phyloP scores from a whole-genome alignment of 2,329 filamentous ascomycete species.

The Calonectria fujianensis region DNA sequence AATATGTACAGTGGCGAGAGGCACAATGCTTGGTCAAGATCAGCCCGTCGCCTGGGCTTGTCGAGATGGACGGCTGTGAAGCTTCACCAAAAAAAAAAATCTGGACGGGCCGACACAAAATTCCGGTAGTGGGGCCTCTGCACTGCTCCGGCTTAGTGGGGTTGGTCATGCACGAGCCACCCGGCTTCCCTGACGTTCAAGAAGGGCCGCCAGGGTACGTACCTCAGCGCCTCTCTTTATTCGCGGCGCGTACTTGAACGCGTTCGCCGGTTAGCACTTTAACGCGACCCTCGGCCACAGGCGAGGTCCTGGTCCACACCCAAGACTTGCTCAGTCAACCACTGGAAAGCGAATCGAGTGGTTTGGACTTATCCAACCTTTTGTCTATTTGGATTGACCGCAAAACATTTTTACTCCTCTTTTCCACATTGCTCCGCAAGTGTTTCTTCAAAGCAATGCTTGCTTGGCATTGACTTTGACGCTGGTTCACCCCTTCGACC shows the following conservation, averaged over 20 bases:
- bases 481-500: conserved; percentile 35
- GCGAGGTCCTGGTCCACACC: conserved; percentile 21
- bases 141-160: conserved; percentile 42
- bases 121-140: conserved; percentile 58
- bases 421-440: not conserved
- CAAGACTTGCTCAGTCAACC: conserved; percentile 42
- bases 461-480: conserved; percentile 41
- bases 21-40: conserved; percentile 48
- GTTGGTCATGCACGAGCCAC: conserved; percentile 32
- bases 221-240: conserved; percentile 32
- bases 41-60: conserved; percentile 43
- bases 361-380: not conserved
- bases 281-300: conserved; percentile 51
- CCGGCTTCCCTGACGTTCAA: conserved; percentile 49
- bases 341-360: conserved; percentile 4
- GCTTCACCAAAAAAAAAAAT: conserved; percentile 61
- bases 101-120: conserved; percentile 58
- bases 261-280: conserved; percentile 49
- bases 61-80: conserved; percentile 47
- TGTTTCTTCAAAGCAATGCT: conserved; percentile 44
- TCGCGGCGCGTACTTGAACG: conserved; percentile 48
- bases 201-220: conserved; percentile 41
- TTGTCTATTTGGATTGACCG: not conserved
- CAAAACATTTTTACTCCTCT: not conserved
- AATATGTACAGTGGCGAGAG: conserved; percentile 42